phyloP scores from a whole-genome alignment of 2,329 filamentous ascomycete species.

The Neonectria coccinea region DNA sequence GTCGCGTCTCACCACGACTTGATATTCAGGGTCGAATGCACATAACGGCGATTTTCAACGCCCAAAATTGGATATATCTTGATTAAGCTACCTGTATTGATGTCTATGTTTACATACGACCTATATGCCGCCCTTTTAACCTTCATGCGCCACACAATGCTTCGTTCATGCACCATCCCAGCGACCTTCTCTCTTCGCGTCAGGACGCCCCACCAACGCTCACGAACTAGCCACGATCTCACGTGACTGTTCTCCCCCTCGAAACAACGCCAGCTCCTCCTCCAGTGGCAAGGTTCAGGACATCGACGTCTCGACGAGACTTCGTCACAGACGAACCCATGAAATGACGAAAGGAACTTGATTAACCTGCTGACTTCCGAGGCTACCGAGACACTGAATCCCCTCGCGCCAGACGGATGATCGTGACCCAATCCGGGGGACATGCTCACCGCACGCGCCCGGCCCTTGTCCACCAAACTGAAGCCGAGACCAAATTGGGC shows the following conservation, averaged over 20 bases:
- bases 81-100: neutral
- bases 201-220: neutral
- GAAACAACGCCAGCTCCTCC: slow-evolving; percentile 25
- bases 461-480: slow-evolving; percentile 25
- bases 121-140: neutral
- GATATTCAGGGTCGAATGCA: slow-evolving; percentile 26
- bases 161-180: slow-evolving; percentile 19
- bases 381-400: slow-evolving; percentile 30
- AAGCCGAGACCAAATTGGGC: slow-evolving; percentile 29
- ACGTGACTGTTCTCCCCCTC: slow-evolving; percentile 34
- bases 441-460: slow-evolving; percentile 7
- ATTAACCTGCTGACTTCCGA: slow-evolving; percentile 11
- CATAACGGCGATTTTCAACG: slow-evolving; percentile 17
- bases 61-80: neutral
- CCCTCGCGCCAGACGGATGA: slow-evolving; percentile 17
- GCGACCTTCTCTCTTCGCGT: slow-evolving; percentile 26
- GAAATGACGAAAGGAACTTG: slow-evolving; percentile 2
- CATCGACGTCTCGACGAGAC: slow-evolving; percentile 24
- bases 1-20: slow-evolving; percentile 43
- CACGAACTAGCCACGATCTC: slow-evolving; percentile 34
- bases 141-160: slow-evolving; percentile 12
- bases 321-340: slow-evolving; percentile 29
- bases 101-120: neutral
- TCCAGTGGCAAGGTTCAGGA: neutral
- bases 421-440: slow-evolving; percentile 8